phyloP scores from a whole-genome alignment of 1,284 basidiomycete species.

The Malassezia furfur region DNA sequence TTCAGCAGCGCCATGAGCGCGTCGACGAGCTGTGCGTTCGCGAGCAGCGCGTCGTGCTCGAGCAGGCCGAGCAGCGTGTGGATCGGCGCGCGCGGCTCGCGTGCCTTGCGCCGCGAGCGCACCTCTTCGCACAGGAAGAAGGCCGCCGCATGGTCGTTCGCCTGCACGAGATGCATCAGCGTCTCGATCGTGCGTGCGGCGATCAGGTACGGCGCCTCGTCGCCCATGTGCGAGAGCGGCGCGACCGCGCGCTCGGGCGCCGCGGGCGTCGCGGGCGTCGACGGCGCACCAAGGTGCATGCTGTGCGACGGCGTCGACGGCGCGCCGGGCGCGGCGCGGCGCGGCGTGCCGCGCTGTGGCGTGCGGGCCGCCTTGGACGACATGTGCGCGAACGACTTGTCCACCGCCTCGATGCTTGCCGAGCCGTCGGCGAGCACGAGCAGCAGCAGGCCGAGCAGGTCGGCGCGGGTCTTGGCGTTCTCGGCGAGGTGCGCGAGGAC shows the following conservation, averaged over 20 bases:
- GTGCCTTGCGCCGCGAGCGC: slow-evolving; percentile 25
- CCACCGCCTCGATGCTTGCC: slow-evolving; percentile 79
- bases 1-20: slow-evolving; percentile 39
- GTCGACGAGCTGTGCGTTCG: slow-evolving; percentile 40
- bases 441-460: slow-evolving; percentile 83
- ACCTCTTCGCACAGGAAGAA: slow-evolving; percentile 43
- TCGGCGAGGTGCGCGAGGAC: slow-evolving; percentile 91
- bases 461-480: slow-evolving; percentile 79
- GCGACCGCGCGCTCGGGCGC: slow-evolving; percentile 9
- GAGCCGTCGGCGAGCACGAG: slow-evolving; percentile 89
- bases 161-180: slow-evolving; percentile 31
- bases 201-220: slow-evolving; percentile 46
- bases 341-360: slow-evolving; percentile 29
- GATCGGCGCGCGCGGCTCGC: slow-evolving; percentile 38
- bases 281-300: slow-evolving; percentile 19
- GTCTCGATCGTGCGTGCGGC: slow-evolving; percentile 43
- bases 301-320: neutral
- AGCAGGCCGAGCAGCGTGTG: slow-evolving; percentile 37
- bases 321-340: slow-evolving; percentile 23
- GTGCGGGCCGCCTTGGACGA: slow-evolving; percentile 34
- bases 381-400: slow-evolving; percentile 88
- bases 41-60: slow-evolving; percentile 36
- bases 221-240: slow-evolving; percentile 43
- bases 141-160: slow-evolving; percentile 35
- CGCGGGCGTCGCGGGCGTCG: slow-evolving; percentile 17